Evolutionary conservation across 202 grass and related monocot genomes (phyloP).

Genomic region (Miscanthus sacchariflorus): DNA sequence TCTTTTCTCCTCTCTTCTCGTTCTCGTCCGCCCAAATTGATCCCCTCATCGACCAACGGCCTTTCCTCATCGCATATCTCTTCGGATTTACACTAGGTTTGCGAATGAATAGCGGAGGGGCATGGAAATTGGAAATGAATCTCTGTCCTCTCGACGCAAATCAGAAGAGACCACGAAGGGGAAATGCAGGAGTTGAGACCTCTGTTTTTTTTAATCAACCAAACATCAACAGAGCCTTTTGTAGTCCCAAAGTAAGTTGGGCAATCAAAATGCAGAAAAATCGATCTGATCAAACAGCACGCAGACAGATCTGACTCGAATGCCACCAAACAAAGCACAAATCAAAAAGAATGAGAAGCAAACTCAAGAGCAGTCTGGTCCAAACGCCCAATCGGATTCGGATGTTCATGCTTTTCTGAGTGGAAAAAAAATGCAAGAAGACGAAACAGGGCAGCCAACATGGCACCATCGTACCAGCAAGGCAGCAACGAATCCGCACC

Average conservation of each 20-base stretch:
- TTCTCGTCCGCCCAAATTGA: no score
- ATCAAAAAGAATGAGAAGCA: not conserved
- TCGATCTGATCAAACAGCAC: not conserved
- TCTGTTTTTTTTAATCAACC: no score
- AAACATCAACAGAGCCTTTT: not conserved
- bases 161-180: not conserved
- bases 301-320: not conserved
- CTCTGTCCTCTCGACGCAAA: not conserved
- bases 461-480: no score
- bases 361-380: not conserved
- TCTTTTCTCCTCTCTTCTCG: not conserved
- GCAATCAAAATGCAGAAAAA: not conserved
- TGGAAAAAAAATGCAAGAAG: not conserved
- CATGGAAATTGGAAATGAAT: not conserved
- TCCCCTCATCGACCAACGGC: not conserved
- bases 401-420: not conserved
- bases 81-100: not conserved
- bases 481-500: not conserved
- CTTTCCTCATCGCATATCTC: not conserved
- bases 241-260: no score
- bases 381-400: not conserved
- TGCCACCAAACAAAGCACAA: not conserved
- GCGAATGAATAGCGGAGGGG: not conserved
- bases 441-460: not conserved
- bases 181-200: not conserved